Base-by-base conservation (phyloP, 192 early-diverging fungal genomes). In the Dispira simplex region DNA sequence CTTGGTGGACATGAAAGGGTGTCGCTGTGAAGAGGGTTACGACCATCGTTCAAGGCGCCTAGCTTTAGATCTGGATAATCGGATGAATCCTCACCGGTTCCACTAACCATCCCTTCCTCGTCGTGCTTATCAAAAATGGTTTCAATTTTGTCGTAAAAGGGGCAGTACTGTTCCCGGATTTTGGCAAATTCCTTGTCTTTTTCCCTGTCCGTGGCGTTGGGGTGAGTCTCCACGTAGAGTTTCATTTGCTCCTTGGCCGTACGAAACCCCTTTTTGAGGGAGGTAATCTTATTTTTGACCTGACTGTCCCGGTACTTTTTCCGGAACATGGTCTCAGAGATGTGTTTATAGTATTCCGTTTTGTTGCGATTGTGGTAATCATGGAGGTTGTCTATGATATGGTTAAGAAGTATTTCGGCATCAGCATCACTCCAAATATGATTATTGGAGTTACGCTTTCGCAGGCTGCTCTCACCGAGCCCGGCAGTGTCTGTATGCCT, bases 211-310 rank as follows among this genome's bases (percentile, higher is more conserved):
- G 21, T 53, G 18, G 8, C 10, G 51, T 53, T 53, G 11, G 18
- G 51, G 51, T 53, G 51, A 1, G 20, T 20, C 51, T 53, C 26
- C 18, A 25, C 26, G 51, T 25, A 53, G 21, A 20, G 51, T 18
- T n/a, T 20, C 20, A 45, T 45, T 20, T 44, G 43, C 10, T 62
- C 59, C 28, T 23, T 44, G 18, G 59, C 59, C 39, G 46, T 25
- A 45, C 25, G 28, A 45, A 46, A 62, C n/a, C 59, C 59, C 44
- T 62, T 62, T n/a, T 62, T 62, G 25, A 62, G 59, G n/a, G 59
- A 62, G 4, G 59, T 62, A 18, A 62, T 62, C n/a, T 62, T 62
- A 25, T 62, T 62, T 39, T 62, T 62, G 39, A 62, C 59, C 43
- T 62, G 59, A 12, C 26, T 45, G 23, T 62, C 59, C n/a, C 44